phyloP scores from a whole-genome alignment of 1,284 basidiomycete genomes.

The Inonotus hispidus region DNA sequence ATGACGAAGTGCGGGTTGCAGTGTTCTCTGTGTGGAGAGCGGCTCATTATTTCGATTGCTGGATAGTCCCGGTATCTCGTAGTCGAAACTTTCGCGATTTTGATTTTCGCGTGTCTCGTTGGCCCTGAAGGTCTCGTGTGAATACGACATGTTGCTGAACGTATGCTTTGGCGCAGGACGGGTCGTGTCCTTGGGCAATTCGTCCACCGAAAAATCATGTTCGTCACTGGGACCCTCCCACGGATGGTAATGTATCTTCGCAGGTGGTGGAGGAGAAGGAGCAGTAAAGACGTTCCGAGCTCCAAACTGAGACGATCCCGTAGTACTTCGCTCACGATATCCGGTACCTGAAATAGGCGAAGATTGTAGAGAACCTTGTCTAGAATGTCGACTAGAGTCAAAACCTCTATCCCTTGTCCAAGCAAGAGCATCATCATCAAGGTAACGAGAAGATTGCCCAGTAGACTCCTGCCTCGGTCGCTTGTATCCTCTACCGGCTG shows the following conservation, averaged over 20 bases:
- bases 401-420: conserved; percentile 4
- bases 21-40: neutral
- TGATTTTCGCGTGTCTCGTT: neutral
- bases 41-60: neutral
- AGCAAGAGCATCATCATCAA: conserved; percentile 1
- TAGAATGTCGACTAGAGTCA: conserved; percentile 8
- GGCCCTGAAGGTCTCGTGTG: neutral
- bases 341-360: neutral
- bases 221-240: conserved; percentile 5
- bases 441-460: conserved; percentile 10
- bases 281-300: neutral
- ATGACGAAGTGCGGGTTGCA: neutral
- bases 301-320: conserved; percentile 1
- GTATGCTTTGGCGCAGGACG: neutral
- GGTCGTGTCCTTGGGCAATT: neutral
- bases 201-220: neutral
- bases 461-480: conserved; percentile 7
- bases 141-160: neutral
- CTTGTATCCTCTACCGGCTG: conserved; percentile 13
- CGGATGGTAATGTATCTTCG: neutral
- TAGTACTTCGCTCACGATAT: neutral
- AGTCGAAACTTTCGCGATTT: neutral
- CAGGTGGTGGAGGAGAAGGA: neutral
- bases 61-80: neutral
- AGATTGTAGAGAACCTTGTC: conserved; percentile 4